Conservation (phyloP, 1,139 yeast species). For the Maudiozyma humilis region DNA sequence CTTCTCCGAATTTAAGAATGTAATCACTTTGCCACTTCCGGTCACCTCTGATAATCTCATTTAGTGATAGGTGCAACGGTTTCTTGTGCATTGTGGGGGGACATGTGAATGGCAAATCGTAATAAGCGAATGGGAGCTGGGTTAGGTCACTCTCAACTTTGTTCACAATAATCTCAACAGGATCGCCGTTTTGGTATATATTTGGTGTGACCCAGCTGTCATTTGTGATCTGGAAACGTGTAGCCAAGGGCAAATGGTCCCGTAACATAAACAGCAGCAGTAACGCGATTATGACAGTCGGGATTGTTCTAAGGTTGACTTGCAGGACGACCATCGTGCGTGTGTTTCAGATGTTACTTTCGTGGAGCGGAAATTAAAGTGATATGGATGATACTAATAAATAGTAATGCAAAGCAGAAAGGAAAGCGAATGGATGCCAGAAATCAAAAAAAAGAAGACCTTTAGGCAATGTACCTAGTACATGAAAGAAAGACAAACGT, state of each 20-base stretch:
- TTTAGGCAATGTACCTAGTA: background rate
- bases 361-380: too few relatives aligned
- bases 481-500: too few relatives aligned
- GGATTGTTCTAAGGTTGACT: slow-evolving; percentile 1
- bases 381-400: too few relatives aligned
- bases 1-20: slow-evolving; percentile 50
- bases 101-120: slow-evolving; percentile 74
- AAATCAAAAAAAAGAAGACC: background rate
- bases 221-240: slow-evolving; percentile 4
- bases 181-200: slow-evolving; percentile 41
- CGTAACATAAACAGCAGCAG: slow-evolving; percentile 5
- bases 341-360: background rate
- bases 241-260: slow-evolving; percentile 1
- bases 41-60: slow-evolving; percentile 77
- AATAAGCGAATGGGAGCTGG: slow-evolving; percentile 71
- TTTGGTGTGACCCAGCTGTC: slow-evolving; percentile 28
- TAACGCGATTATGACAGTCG: background rate
- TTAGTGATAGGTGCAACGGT: slow-evolving; percentile 61
- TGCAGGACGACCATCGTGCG: slow-evolving; percentile 1
- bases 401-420: background rate
- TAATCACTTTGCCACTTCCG: slow-evolving; percentile 71
- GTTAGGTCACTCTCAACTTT: slow-evolving; percentile 71
- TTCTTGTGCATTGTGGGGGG: slow-evolving; percentile 49
- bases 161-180: slow-evolving; percentile 64
- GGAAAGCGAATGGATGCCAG: background rate